A percentile compares a stretch with the other conserved stretches of the same genome.
Conservation (phyloP, 768 basidiomycete species). For the Coprinopsis strossmayeri region DNA sequence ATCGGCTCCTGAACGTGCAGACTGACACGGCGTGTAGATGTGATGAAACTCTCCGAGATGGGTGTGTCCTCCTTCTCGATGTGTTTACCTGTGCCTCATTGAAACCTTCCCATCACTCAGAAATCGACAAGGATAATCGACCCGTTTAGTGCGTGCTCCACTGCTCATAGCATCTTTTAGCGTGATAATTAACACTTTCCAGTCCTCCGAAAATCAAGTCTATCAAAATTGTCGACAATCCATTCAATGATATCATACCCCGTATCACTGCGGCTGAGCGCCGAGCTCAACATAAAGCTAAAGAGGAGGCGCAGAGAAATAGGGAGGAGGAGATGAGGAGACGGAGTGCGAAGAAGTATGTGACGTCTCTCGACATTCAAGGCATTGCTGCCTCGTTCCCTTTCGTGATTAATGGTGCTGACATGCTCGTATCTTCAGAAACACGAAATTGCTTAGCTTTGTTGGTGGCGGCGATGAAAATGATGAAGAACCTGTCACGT, state of each 20-base stretch:
- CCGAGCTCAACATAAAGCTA: slow-evolving; percentile 74
- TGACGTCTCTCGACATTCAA: neutral
- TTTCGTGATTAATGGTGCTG: neutral
- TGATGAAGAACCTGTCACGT: slow-evolving; percentile 35
- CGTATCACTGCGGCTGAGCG: slow-evolving; percentile 95
- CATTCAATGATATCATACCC: slow-evolving; percentile 92
- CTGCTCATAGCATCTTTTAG: neutral
- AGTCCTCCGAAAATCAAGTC: slow-evolving; percentile 91
- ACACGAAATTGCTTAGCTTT: slow-evolving; percentile 87
- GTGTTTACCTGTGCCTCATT: slow-evolving; percentile 1
- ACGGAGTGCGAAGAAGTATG: slow-evolving; percentile 85
- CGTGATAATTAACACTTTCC: slow-evolving; percentile 3
- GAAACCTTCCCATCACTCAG: slow-evolving; percentile 25
- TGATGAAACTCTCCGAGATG: slow-evolving; percentile 85
- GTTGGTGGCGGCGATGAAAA: slow-evolving; percentile 64
- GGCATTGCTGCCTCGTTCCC: neutral
- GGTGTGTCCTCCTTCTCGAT: slow-evolving; percentile 39
- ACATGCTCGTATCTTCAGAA: slow-evolving; percentile 38
- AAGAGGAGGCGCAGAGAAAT: slow-evolving; percentile 67
- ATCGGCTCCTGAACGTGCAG: neutral
- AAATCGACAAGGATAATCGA: slow-evolving; percentile 65
- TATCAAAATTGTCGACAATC: slow-evolving; percentile 84
- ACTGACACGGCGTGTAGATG: slow-evolving; percentile 47
- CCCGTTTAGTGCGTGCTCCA: slow-evolving; percentile 66
- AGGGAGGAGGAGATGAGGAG: slow-evolving; percentile 68